A percentile compares a stretch with the other conserved stretches of the same genome.
Evolutionary conservation across 495 filamentous ascomycete genomes (phyloP).

Genomic region (Aspergillus sclerotiicarbonarius): DNA sequence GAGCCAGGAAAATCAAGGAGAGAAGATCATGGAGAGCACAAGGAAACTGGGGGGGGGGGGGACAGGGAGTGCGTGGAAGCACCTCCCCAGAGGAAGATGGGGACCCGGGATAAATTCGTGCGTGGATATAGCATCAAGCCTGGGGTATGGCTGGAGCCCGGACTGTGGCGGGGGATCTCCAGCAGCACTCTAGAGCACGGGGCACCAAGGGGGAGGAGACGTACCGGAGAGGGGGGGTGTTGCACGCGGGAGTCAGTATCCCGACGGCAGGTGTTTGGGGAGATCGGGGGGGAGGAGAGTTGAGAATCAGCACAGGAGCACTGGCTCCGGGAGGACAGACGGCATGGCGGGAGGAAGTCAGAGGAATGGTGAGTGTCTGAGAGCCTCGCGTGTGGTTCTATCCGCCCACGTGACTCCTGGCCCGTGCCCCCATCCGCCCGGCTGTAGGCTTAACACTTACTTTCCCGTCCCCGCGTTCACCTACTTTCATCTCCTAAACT

Average conservation of each 20-base stretch:
- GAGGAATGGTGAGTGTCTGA: too few relatives aligned
- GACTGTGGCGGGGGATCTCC: constrained; percentile 10
- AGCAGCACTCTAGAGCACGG: not conserved
- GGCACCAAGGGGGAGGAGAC: not conserved
- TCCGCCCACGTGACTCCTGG: too few relatives aligned
- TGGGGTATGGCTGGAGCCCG: constrained; percentile 10
- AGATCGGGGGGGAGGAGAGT: not conserved
- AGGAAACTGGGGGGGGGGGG: not conserved
- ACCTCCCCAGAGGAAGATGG: constrained; percentile 25
- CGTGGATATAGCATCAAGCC: constrained; percentile 38
- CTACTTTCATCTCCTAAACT: too few relatives aligned
- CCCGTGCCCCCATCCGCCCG: too few relatives aligned
- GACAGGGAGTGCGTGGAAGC: constrained; percentile 46
- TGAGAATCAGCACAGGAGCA: not conserved
- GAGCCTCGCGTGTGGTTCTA: too few relatives aligned
- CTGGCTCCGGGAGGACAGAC: not conserved
- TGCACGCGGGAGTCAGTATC: not conserved
- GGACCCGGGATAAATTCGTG: constrained; percentile 29
- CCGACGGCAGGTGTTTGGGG: not conserved
- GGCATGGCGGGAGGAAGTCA: too few relatives aligned
- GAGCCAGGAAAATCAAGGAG: constrained; percentile 10
- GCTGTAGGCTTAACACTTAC: too few relatives aligned
- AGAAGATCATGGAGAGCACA: constrained; percentile 1
- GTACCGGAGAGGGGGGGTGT: not conserved
- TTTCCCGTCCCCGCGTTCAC: too few relatives aligned